Evolutionary conservation across 176 grass and related monocot species (phyloP), one percentile per base, ranked within the genome.

Genomic region (Oryza longistaminata): DNA sequence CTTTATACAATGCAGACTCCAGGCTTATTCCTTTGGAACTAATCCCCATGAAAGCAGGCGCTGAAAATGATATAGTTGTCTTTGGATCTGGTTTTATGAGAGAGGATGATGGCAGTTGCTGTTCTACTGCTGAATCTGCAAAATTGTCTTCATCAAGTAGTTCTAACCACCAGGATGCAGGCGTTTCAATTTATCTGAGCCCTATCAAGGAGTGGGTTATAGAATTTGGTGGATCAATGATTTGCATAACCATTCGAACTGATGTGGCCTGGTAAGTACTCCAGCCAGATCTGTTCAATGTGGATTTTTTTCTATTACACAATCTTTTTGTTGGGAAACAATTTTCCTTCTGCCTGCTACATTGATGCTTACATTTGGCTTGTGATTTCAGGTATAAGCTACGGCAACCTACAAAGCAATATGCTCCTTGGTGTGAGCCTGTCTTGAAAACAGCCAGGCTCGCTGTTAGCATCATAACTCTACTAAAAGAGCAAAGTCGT

Each of bases 41-140:
- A 33, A 88, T 99, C 62, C 97, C 97, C 74, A 99, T 99, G 97
- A 94, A 93, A 80, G 88, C 90, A 67, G 90, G 90, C 5, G 43
- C 97, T 82, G 97, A 99, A 90, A 93, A 95, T 73, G 97, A 99
- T 91, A 89, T 92, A 81, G 91, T 93, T 39, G 68, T 92, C 71
- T 99, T 99, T 88, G 97, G 97, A 29, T 99, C 97, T 88, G 97
- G 93, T 25, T 88, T 90, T 73, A 99, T 99, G 97, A 94, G 85
- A 90, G 93, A 94, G 68, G 97, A 99, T 89, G 97, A 96, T 77
- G 97, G 92, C 60, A 92, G 93, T 84, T 94, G 97, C 45, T 90
- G 82, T 84, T 92, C 81, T 52, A 89, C 89, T 70, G 81, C 91
- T 67, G 97, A 92, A 26, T 68, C 81, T 62, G 83, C 27, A 17